phyloP scores from a whole-genome alignment of 345 rosid genomes.

The Syzygium oleosum region DNA sequence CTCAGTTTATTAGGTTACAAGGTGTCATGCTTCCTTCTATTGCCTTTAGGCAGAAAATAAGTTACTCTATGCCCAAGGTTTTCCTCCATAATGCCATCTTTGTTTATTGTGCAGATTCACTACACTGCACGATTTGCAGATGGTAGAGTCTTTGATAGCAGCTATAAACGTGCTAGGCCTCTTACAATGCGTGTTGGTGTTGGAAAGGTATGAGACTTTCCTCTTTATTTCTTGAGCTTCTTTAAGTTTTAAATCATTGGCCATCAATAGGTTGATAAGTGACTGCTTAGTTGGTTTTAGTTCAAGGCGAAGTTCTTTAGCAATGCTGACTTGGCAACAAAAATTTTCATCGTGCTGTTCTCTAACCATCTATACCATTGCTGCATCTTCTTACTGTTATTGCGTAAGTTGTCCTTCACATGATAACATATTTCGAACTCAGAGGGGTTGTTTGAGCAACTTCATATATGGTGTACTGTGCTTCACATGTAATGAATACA shows the following conservation, averaged over 20 bases:
- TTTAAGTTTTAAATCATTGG: not conserved
- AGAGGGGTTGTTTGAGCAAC: not conserved
- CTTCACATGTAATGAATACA: not conserved
- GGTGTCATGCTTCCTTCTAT: not conserved
- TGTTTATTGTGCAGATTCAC: constrained; percentile 38
- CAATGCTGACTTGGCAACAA: not conserved
- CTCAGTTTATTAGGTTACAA: not conserved
- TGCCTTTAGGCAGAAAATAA: not conserved
- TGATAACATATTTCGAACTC: not conserved
- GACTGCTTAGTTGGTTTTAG: not conserved
- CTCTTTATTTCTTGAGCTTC: not conserved
- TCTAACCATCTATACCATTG: not conserved
- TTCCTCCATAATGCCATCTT: not conserved
- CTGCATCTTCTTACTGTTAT: not conserved
- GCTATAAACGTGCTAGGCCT: constrained; percentile 85
- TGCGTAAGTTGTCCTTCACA: not conserved
- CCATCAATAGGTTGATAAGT: not conserved
- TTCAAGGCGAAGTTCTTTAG: not conserved
- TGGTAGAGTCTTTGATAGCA: constrained; percentile 87
- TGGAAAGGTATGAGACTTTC: constrained; percentile 52
- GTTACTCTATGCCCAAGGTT: not conserved
- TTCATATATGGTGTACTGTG: not conserved
- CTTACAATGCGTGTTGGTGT: constrained; percentile 94
- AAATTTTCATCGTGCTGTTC: not conserved
- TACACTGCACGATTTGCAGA: constrained; percentile 90